A percentile compares a stretch with the other conserved stretches of the same genome.
Conservation (phyloP, 441 rosid genomes). For the Euphorbia corollata region DNA sequence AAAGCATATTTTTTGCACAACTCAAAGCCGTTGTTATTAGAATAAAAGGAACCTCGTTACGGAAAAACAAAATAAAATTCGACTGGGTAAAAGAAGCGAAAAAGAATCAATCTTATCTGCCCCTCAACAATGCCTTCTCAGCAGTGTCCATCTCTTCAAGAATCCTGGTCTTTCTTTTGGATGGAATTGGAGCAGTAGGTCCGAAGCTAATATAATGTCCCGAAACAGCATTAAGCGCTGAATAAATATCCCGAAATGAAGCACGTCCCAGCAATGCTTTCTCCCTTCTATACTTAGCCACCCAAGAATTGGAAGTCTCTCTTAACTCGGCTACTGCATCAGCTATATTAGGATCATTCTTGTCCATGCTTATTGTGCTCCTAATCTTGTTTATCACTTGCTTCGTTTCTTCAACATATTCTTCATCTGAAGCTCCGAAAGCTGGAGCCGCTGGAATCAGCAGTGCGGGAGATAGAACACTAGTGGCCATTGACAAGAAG, state of each 20-base stretch:
- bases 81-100: background rate
- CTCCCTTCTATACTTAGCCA: slow-evolving; percentile 87
- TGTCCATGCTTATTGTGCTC: slow-evolving; percentile 59
- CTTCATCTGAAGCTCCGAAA: slow-evolving; percentile 50
- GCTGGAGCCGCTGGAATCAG: slow-evolving; percentile 31
- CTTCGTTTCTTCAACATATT: slow-evolving; percentile 65
- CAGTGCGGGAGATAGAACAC: slow-evolving; percentile 17
- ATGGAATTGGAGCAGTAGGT: slow-evolving; percentile 77
- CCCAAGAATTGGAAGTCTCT: slow-evolving; percentile 73
- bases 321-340: slow-evolving; percentile 67
- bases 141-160: slow-evolving; percentile 92
- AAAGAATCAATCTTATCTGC: slow-evolving; percentile 36
- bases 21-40: background rate
- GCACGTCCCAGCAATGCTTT: slow-evolving; percentile 63
- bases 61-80: slow-evolving; percentile 17
- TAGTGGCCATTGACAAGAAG: slow-evolving; percentile 37
- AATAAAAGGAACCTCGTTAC: slow-evolving; percentile 14
- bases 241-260: slow-evolving; percentile 75
- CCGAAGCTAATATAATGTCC: slow-evolving; percentile 93
- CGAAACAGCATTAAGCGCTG: slow-evolving; percentile 81
- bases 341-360: slow-evolving; percentile 67
- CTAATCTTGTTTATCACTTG: slow-evolving; percentile 67
- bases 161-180: slow-evolving; percentile 72
- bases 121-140: slow-evolving; percentile 69
- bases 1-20: no score